These are phyloP conservation scores for Serendipita vermifera DNA, from an alignment of 768 basidiomycete species.

Conservation along the genomic window DNA sequence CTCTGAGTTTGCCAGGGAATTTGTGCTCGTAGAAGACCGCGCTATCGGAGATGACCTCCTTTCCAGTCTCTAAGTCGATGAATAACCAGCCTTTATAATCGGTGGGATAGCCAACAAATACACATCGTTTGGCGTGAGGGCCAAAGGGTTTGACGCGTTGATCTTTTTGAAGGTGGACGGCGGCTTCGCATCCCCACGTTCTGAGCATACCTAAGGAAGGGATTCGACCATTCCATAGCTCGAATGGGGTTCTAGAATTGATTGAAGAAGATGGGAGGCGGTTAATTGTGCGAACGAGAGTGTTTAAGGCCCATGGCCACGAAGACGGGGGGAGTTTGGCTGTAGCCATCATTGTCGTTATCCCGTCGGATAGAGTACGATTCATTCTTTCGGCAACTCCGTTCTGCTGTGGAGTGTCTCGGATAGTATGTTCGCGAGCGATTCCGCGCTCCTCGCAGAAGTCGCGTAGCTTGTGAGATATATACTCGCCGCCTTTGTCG, in stretches of 20 bases:
- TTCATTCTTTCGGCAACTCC: conserved; percentile 12
- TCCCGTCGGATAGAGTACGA: background rate
- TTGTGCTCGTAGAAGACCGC: background rate
- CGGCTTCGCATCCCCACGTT: conserved; percentile 27
- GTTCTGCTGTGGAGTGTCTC: conserved; percentile 14
- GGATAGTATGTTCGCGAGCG: conserved; percentile 7
- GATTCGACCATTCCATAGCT: background rate
- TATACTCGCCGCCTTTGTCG: conserved; percentile 15
- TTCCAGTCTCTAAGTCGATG: background rate
- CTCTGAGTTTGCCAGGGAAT: background rate
- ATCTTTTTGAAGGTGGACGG: conserved; percentile 28
- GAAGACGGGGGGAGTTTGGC: conserved; percentile 9
- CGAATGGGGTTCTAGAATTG: background rate
- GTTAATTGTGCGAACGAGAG: conserved; percentile 1
- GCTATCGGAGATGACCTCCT: background rate
- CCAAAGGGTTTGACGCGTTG: conserved; percentile 9
- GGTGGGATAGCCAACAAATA: conserved; percentile 27
- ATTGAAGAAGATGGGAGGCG: background rate
- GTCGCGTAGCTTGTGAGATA: background rate
- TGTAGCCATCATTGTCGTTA: background rate
- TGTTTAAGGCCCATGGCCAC: conserved; percentile 8
- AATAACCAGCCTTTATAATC: conserved; percentile 24
- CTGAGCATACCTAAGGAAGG: background rate
- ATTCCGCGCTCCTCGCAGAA: conserved; percentile 9
- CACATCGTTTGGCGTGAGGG: conserved; percentile 22